Evolutionary conservation across 345 rosid species (phyloP), one percentile per base, ranked within the genome.

Genomic region (Boechera retrofracta): DNA sequence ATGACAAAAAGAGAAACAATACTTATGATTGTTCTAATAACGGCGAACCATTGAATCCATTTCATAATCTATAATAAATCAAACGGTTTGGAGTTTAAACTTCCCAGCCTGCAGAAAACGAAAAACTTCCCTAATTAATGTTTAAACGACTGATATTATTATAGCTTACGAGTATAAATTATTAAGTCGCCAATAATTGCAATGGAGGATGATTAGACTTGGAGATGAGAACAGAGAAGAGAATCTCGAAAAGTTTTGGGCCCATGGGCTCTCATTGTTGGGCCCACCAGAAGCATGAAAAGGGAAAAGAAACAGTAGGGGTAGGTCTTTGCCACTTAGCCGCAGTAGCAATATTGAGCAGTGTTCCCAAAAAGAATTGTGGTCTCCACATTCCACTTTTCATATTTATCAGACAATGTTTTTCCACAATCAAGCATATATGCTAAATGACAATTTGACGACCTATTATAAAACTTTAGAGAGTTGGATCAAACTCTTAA

Each of bases 331-430:
- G 39, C 81, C 81, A 71, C 68, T 57, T 64, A 78, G 77, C 81
- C 77, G 81, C 62, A 78, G 77, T 78, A 65, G 69, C 77, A 72
- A 78, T 72, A 72, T 78, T 78, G 63, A 78, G 77, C 81, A 78
- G 81, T 78, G 81, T 78, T 78, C 68, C 81, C 81, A 78, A 71
- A 26, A 77, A 42, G 41, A 58, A 72, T 18, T 63, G 81, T 78
- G 73, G 81, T 72, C 81, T 66, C 73, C 77, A 58, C 80, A 64
- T 42, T 24, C 77, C 55, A 65, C 73, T 72, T 77, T 72, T 64
- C 48, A 28, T 48, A 7, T 52, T 21, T 64, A 57, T 26, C 41
- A 75, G 10, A 57, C 61, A 4, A 11, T 64, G 33, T 53, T 39
- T 60, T 41, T 48, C 69, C 15, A 60, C 32, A 51, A 76, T 60